Percentiles rank a stretch among this genome's conserved stretches.
Evolutionary conservation across 495 filamentous ascomycete species (phyloP).

Genomic region (Cairneyella variabilis): DNA sequence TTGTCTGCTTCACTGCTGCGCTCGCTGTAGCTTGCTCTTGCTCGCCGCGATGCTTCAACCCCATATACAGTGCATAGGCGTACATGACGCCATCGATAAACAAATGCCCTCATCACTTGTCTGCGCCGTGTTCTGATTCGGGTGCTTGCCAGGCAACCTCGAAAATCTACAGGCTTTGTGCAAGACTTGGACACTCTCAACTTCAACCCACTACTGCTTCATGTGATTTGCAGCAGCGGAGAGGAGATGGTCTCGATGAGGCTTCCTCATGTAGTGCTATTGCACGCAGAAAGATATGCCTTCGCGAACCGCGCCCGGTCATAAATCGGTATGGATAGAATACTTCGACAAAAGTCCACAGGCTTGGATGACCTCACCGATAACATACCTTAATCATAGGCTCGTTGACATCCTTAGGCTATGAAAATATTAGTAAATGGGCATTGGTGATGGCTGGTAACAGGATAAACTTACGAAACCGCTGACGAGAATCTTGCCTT

Average conservation of each 20-base stretch:
- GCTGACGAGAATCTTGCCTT: conserved; percentile 96
- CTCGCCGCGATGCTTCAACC: neutral
- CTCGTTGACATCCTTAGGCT: conserved; percentile 95
- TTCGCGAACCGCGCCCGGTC: no score
- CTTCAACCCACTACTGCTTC: conserved; percentile 32
- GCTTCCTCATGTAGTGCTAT: conserved; percentile 13
- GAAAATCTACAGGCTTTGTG: conserved; percentile 32
- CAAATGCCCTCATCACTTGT: conserved; percentile 23
- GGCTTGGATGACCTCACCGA: conserved; percentile 49
- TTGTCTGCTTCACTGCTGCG: conserved; percentile 51
- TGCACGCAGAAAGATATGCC: conserved; percentile 9
- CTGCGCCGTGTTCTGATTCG: conserved; percentile 26
- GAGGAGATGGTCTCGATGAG: conserved; percentile 38
- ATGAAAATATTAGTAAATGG: neutral
- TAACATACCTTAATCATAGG: conserved; percentile 99
- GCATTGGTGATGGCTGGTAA: neutral
- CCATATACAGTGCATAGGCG: neutral
- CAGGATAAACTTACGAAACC: conserved; percentile 72
- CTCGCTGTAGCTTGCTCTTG: conserved; percentile 52
- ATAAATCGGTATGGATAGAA: conserved; percentile 23
- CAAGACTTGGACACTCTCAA: conserved; percentile 44
- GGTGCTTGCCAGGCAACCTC: conserved; percentile 53
- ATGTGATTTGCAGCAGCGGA: conserved; percentile 21
- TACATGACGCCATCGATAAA: neutral
- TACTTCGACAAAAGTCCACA: conserved; percentile 50